phyloP scores from a whole-genome alignment of 129 eudicot genomes.

The Tanacetum coccineum region DNA sequence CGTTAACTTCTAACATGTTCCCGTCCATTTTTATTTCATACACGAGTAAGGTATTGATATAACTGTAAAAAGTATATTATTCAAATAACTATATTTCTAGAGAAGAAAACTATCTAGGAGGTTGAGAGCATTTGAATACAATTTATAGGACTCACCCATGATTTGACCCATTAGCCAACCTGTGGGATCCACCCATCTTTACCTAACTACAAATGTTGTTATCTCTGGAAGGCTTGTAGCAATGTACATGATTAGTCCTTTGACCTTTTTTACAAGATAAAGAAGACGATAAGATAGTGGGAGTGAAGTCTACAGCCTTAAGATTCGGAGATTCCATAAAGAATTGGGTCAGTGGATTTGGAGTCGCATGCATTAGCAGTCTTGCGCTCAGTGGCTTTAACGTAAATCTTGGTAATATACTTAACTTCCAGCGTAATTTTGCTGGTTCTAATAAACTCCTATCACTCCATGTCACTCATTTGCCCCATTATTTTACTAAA shows the following conservation, averaged over 20 bases:
- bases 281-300: constrained; percentile 76
- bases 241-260: background rate
- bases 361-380: constrained; percentile 58
- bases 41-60: too few relatives aligned
- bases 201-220: too few relatives aligned
- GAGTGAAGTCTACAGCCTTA: constrained; percentile 91
- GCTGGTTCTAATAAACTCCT: background rate
- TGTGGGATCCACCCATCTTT: too few relatives aligned
- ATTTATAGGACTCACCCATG: background rate
- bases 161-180: too few relatives aligned
- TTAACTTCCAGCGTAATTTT: background rate
- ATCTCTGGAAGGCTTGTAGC: too few relatives aligned
- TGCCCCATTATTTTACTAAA: background rate
- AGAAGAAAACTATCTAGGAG: background rate
- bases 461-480: background rate
- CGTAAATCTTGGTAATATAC: constrained; percentile 68
- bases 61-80: too few relatives aligned
- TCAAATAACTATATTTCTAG: too few relatives aligned
- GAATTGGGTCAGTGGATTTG: constrained; percentile 70
- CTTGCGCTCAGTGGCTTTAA: constrained; percentile 74
- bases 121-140: background rate
- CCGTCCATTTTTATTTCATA: too few relatives aligned
- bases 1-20: too few relatives aligned
- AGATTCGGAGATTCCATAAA: constrained; percentile 79
- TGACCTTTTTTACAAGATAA: constrained; percentile 49